Evolutionary conservation across 2,329 filamentous ascomycete species (phyloP), one percentile per base, ranked within the genome.

Genomic region (Zymoseptoria pseudotritici): DNA sequence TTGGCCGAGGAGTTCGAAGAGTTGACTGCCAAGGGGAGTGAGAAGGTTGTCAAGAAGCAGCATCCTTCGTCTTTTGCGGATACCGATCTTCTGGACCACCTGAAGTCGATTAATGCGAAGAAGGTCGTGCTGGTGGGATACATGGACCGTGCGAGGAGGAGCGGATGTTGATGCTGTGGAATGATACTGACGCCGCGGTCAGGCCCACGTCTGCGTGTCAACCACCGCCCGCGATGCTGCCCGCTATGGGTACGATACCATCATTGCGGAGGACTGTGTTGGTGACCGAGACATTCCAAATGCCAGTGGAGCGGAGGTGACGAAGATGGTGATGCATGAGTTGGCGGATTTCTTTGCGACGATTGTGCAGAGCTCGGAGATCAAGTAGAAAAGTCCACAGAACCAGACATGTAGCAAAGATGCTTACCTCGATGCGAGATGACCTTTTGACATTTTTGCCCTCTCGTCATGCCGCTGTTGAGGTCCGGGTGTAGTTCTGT

Each of bases 211-310:
- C 0, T 82, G 85, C 78, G 72, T 88, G 61, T 75, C 84, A 1
- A 83, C 84, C 0, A 89, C 86, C 0, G 83, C 86, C 0, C 76
- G 86, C 51, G 80, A 85, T 55, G 87, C 77, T 1, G 77, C 74
- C 3, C 81, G 89, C 70, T 75, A 78, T 31, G 86, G 85, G 0
- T 88, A 84, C 67, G 85, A 89, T 67, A 81, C 88, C 22, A 58
- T 88, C 1, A 69, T 89, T 22, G 82, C 79, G 0, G 77, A 81
- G 65, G 86, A 88, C 69, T 85, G 78, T 0, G 80, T 89, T 49
- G 86, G 86, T 0, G 86, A 88, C 70, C 73, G 86, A 9, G 79
- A 88, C 69, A 86, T 89, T 51, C 86, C 86, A 0, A 85, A 85
- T 1, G 81, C 80, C 0, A 75, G 76, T 5, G 84, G 82, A 0